Evolutionary conservation across 148 eudicot species (phyloP), one percentile per base, ranked within the genome.

Genomic region (Fallopia convolvulus): DNA sequence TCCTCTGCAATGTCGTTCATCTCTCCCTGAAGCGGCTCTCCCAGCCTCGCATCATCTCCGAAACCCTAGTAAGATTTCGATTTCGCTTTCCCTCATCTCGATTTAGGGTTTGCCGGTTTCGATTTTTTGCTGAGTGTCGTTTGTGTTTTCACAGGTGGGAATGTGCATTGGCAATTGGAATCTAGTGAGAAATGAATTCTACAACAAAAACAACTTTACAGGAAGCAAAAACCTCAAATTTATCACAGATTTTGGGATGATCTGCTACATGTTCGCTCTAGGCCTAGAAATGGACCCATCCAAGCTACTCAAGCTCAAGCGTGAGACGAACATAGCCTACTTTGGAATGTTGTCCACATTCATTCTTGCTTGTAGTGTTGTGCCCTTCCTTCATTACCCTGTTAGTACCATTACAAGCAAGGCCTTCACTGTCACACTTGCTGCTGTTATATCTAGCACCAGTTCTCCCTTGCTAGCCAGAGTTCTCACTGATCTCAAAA

Each of bases 21-120:
- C 72, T 88, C 47, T 42, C 84, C 33, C 48, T 93, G n/a, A 84
- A 87, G 72, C 90, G 89, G 21, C 72, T 86, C 23, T 85, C 94
- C 10, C 97, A 93, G 75, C 94, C 98, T 52, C 87, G 94, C 41
- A 87, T 93, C 78, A 86, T 91, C 52, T 89, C 98, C 0, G 98
- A 93, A 86, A 85, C 88, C 81, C 65, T 89, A 8, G 98, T 93
- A 91, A 68, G 72, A 68, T 68, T 36, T 26, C 21, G 8, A 23
- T 60, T 60, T 60, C 33, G 14, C 8, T 60, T 60, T 26, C 30
- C 30, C 30, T 26, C 30, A 26, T 26, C 30, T 26, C 30, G 30
- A 26, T 26, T 26, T 26, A 26, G 30, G 30, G 30, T 41, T 41
- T 41, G 44, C 44, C 44, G 44, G 4, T 44, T 6, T 8, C 11